Evolutionary conservation across 2,329 filamentous ascomycete species (phyloP).

Genomic region (Botrytis galanthina): DNA sequence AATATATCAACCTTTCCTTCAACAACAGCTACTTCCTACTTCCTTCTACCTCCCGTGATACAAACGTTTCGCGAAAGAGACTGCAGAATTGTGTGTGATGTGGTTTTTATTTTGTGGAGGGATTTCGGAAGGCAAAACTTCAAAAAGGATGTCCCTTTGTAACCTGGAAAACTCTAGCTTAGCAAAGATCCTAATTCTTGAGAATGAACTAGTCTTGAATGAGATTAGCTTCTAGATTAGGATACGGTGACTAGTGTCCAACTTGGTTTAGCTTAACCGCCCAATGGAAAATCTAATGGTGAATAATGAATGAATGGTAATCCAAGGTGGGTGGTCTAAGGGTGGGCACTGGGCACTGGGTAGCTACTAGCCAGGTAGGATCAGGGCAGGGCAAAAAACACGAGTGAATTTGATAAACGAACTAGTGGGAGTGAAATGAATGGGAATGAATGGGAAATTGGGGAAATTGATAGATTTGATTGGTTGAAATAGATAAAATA

Average conservation of each 20-base stretch:
- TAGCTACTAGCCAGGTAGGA: not conserved
- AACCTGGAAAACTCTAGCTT: constrained; percentile 12
- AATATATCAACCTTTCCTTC: constrained; percentile 31
- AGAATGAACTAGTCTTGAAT: not conserved
- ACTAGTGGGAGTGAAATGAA: not conserved
- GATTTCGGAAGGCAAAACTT: constrained; percentile 18
- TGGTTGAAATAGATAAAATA: not conserved
- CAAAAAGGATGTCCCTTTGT: constrained; percentile 14
- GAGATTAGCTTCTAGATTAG: not conserved
- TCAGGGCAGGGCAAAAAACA: not conserved
- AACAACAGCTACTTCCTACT: constrained; percentile 35
- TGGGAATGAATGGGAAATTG: not conserved
- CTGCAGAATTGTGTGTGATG: constrained; percentile 30
- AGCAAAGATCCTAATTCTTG: not conserved
- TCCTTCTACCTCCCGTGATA: constrained; percentile 37
- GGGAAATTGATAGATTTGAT: not conserved
- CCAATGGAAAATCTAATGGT: not conserved
- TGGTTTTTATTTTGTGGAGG: constrained; percentile 18
- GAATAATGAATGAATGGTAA: not conserved
- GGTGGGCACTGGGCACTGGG: no score
- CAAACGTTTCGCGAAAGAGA: constrained; percentile 30
- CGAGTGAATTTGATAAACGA: not conserved
- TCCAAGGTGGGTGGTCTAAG: not conserved
- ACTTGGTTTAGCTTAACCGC: not conserved
- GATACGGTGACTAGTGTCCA: not conserved